These are phyloP conservation scores for Selenicereus undatus DNA, from an alignment of 148 eudicot genomes.

Conservation along the genomic window DNA sequence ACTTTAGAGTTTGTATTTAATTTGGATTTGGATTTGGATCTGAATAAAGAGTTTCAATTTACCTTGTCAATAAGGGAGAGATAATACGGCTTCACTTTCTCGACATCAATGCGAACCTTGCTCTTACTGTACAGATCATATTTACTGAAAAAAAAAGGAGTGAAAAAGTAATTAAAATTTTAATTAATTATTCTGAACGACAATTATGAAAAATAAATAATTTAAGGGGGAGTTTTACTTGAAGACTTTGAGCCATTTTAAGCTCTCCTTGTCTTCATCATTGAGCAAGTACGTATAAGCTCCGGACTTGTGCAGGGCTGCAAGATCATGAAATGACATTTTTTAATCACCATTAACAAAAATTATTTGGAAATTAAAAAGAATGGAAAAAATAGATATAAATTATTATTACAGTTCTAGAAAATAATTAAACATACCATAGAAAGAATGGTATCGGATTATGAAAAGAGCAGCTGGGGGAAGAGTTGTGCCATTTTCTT, in stretches of 20 bases:
- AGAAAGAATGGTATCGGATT: slow-evolving; percentile 53
- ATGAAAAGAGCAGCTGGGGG: slow-evolving; percentile 51
- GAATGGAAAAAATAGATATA: neutral
- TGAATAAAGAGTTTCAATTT: no score
- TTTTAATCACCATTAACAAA: neutral
- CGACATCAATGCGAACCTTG: slow-evolving; percentile 30
- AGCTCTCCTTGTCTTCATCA: slow-evolving; percentile 50
- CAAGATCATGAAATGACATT: neutral
- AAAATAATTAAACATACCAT: slow-evolving; percentile 27
- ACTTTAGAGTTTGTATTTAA: no score
- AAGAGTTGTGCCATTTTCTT: slow-evolving; percentile 47
- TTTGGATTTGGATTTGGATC: no score
- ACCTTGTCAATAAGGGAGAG: slow-evolving; percentile 43
- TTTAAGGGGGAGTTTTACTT: slow-evolving; percentile 30
- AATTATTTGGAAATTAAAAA: neutral
- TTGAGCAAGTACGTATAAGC: slow-evolving; percentile 66
- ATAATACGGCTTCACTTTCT: slow-evolving; percentile 39
- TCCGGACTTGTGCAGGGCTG: slow-evolving; percentile 51
- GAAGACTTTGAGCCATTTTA: slow-evolving; percentile 64
- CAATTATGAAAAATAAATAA: neutral
- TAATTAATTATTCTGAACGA: neutral
- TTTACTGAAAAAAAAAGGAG: slow-evolving; percentile 25
- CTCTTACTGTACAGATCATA: slow-evolving; percentile 48
- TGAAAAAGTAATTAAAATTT: neutral
- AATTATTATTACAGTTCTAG: neutral